phyloP scores from a whole-genome alignment of 225 moss, liverwort and hornwort genomes.

The Pseudisothecium myosuroides region DNA sequence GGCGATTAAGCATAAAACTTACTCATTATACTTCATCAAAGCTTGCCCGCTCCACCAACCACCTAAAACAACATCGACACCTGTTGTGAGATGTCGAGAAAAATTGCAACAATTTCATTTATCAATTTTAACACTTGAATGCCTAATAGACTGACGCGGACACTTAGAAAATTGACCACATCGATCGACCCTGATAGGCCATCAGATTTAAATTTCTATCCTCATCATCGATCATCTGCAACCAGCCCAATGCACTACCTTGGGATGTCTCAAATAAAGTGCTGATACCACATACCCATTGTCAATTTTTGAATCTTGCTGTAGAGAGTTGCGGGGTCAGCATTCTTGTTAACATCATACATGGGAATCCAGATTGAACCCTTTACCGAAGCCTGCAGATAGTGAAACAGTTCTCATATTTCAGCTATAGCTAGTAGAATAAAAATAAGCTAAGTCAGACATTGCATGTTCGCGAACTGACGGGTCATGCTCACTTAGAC shows the following conservation, averaged over 20 bases:
- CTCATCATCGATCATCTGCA: background rate
- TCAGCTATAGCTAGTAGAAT: background rate
- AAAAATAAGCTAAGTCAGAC: background rate
- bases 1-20: background rate
- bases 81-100: background rate
- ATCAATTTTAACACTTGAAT: background rate
- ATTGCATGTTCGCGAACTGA: background rate
- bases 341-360: slow-evolving; percentile 45
- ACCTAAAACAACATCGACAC: slow-evolving; percentile 18
- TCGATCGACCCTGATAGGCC: background rate
- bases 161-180: background rate
- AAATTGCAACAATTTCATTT: background rate
- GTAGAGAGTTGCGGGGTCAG: slow-evolving; percentile 58
- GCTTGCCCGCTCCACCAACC: slow-evolving; percentile 85
- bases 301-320: slow-evolving; percentile 55
- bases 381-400: slow-evolving; percentile 54
- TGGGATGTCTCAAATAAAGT: background rate
- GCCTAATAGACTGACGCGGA: background rate
- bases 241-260: background rate
- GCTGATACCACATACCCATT: slow-evolving; percentile 40
- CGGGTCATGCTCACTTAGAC: background rate
- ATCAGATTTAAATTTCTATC: background rate
- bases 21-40: slow-evolving; percentile 86
- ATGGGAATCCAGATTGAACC: slow-evolving; percentile 78
- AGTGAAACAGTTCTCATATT: background rate